phyloP scores from a whole-genome alignment of 2,329 filamentous ascomycete species.

The Talaromyces sp. region DNA sequence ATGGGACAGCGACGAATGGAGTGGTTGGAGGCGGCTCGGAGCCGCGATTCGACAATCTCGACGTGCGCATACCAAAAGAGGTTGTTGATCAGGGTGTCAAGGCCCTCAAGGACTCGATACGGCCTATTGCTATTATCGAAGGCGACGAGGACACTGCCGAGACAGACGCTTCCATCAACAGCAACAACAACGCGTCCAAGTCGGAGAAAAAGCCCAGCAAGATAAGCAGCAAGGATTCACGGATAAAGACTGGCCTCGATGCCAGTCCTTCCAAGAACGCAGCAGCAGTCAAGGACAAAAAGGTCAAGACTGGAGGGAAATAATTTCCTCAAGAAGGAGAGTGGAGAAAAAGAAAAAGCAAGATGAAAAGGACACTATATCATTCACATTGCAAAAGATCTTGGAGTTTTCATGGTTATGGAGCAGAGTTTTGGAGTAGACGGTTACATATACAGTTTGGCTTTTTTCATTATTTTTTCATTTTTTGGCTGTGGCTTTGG shows the following conservation, averaged over 20 bases:
- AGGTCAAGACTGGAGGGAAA: conserved; percentile 7
- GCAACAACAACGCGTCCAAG: conserved; percentile 5
- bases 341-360: not conserved
- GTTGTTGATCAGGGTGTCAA: conserved; percentile 47
- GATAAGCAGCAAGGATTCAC: conserved; percentile 1
- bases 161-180: conserved; percentile 11
- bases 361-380: not conserved
- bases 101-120: conserved; percentile 47
- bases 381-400: not conserved
- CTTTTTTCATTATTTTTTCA: not conserved
- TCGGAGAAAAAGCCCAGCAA: conserved; percentile 8
- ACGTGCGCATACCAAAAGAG: conserved; percentile 44
- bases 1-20: conserved; percentile 18
- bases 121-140: conserved; percentile 44
- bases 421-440: not conserved
- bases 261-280: conserved; percentile 5
- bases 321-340: not conserved
- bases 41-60: conserved; percentile 32
- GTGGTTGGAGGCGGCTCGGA: conserved; percentile 9
- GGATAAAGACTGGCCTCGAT: not conserved
- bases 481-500: not conserved
- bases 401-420: conserved; percentile 1
- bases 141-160: conserved; percentile 23
- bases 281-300: conserved; percentile 8
- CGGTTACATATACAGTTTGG: not conserved